Percentiles rank a stretch among this genome's conserved stretches.
Conservation (phyloP, 2,329 filamentous ascomycete species). For the Calonectria hawksworthii region DNA sequence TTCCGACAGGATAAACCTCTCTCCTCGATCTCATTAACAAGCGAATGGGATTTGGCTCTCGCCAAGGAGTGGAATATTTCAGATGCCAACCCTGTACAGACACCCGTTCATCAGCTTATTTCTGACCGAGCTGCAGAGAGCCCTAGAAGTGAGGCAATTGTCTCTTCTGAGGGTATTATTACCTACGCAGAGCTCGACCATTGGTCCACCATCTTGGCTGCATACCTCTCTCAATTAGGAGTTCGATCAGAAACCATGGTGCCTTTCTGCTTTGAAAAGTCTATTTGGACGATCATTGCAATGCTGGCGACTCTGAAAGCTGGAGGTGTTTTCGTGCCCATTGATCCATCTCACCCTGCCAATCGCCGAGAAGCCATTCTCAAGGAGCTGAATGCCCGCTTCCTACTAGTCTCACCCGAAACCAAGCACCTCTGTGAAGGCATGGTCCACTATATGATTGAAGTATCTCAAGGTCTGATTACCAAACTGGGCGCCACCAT, state of each 20-base stretch:
- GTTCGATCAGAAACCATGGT: conserved; percentile 18
- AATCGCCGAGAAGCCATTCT: not conserved
- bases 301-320: conserved; percentile 52
- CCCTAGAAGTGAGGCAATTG: conserved; percentile 17
- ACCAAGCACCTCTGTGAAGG: not conserved
- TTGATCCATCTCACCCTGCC: conserved; percentile 55
- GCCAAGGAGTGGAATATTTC: not conserved
- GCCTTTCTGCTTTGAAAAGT: conserved; percentile 33
- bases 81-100: not conserved
- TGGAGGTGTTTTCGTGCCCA: conserved; percentile 47
- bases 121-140: not conserved
- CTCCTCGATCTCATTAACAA: not conserved
- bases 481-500: not conserved
- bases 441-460: not conserved
- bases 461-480: not conserved
- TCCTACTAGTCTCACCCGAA: not conserved
- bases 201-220: not conserved
- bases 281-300: conserved; percentile 37
- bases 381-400: not conserved
- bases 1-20: not conserved
- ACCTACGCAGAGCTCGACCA: conserved; percentile 36
- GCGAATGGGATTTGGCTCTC: not conserved
- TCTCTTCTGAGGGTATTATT: conserved; percentile 43
- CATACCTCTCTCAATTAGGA: conserved; percentile 14
- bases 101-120: conserved; percentile 38